Evolutionary conservation across 1,284 basidiomycete genomes (phyloP).

Genomic region (Fereydounia khargensis): DNA sequence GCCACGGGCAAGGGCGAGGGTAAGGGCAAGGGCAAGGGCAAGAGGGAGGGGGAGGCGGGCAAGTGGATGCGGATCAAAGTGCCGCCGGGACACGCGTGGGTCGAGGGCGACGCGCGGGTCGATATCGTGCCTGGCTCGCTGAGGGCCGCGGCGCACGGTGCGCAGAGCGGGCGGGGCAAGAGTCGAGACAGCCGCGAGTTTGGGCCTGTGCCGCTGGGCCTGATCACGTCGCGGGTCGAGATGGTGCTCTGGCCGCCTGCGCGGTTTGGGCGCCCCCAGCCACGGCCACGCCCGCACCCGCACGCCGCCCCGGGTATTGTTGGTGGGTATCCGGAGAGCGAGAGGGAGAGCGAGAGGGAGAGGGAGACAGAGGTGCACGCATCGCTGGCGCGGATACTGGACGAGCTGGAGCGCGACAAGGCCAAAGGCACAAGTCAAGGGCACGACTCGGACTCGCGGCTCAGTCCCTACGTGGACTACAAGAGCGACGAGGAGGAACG

Average conservation of each 20-base stretch:
- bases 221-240: slow-evolving; percentile 59
- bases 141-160: not conserved
- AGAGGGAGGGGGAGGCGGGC: not conserved
- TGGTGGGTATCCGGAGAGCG: no score
- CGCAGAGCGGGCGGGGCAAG: slow-evolving; percentile 3
- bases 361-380: slow-evolving; percentile 30
- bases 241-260: slow-evolving; percentile 59
- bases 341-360: no score
- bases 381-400: slow-evolving; percentile 18
- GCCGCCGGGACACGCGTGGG: slow-evolving; percentile 59
- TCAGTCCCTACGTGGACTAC: slow-evolving; percentile 29
- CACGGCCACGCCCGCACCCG: slow-evolving; percentile 10
- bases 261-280: slow-evolving; percentile 31
- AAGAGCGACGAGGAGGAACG: not conserved
- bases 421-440: slow-evolving; percentile 6
- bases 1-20: not conserved
- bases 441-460: slow-evolving; percentile 26
- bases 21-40: slow-evolving; percentile 1
- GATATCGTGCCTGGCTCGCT: slow-evolving; percentile 14
- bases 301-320: no score
- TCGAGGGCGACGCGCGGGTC: slow-evolving; percentile 63
- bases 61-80: slow-evolving; percentile 36
- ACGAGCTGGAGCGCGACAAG: slow-evolving; percentile 13
- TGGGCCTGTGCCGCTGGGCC: slow-evolving; percentile 55
- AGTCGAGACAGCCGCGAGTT: slow-evolving; percentile 14